These are phyloP conservation scores for Penicillium canescens DNA, from an alignment of 495 filamentous ascomycete species.

Conservation along the genomic window DNA sequence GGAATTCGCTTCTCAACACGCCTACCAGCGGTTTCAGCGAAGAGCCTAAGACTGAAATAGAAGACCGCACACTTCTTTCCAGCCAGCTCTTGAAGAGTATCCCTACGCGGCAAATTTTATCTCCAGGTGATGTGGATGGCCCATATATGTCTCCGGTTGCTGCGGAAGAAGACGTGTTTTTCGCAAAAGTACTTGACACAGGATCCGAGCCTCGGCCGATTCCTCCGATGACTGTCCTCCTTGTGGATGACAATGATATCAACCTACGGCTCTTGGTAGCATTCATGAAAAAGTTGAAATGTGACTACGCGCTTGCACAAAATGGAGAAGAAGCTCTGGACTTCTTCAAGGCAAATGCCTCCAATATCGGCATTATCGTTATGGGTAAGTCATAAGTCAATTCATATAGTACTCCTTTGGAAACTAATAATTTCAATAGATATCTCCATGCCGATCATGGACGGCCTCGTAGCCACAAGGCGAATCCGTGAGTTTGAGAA, in stretches of 20 bases:
- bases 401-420: neutral
- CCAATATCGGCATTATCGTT: constrained; percentile 45
- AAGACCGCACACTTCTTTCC: neutral
- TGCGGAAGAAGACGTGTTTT: neutral
- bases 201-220: neutral
- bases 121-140: no score
- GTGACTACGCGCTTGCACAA: constrained; percentile 32
- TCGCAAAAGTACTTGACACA: constrained; percentile 2
- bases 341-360: constrained; percentile 28
- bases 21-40: neutral
- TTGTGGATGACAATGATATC: constrained; percentile 42
- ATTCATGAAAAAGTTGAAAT: constrained; percentile 41
- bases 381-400: constrained; percentile 38
- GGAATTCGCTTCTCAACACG: neutral
- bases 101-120: neutral
- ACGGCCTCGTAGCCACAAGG: constrained; percentile 51
- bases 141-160: no score
- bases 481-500: constrained; percentile 49
- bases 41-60: neutral
- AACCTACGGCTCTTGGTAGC: constrained; percentile 29
- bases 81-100: neutral
- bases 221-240: constrained; percentile 13
- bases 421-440: constrained; percentile 22
- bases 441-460: constrained; percentile 62
- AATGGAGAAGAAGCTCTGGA: constrained; percentile 57